Evolutionary conservation across 2,329 filamentous ascomycete species (phyloP), one percentile per base, ranked within the genome.

Genomic region (Pseudogymnoascus sp.): DNA sequence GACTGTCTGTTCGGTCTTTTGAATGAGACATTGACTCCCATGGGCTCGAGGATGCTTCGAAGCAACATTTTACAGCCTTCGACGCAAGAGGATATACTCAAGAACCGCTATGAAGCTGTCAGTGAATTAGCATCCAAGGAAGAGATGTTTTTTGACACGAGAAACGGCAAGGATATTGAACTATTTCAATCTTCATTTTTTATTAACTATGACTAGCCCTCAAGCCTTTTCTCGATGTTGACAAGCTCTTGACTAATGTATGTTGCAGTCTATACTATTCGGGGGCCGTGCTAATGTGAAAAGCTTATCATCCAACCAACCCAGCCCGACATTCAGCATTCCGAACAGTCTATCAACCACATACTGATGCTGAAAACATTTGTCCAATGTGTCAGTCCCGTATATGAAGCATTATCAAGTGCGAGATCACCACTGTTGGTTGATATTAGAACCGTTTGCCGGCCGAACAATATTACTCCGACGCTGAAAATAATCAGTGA

Each of bases 51-150:
- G 60, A 82, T 96, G 67, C 82, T 99, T 26, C 83, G 91, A 63
- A 92, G 87, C 73, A 96, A 90, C 68, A 87, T 99, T 33, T 77
- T 97, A 1, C 95, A 99, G 71, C 95, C 95, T 3, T 89, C 91
- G 0, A 97, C 91, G 0, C 73, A 88, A 62, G 76, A 82, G 3
- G 78, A 82, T 2, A 88, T 90, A 13, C 82, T 99, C 15, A 78
- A 77, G 1, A 85, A 83, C 33, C 85, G 95, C 3, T 93, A 92
- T 67, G 88, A 95, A 70, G 91, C 93, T 0, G 78, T 99, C 0
- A 87, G 91, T 64, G 93, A 97, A 74, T 76, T 99, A 19, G 87
- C 87, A 1, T 84, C 82, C 0, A 92, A 90, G 62, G 91, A 96
- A 71, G 89, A 93, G 47, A 89, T 96, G 82, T 96, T 97, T 75